Evolutionary conservation across 169 alveolate species (phyloP).

Genomic region (Cryptosporidium felis): DNA sequence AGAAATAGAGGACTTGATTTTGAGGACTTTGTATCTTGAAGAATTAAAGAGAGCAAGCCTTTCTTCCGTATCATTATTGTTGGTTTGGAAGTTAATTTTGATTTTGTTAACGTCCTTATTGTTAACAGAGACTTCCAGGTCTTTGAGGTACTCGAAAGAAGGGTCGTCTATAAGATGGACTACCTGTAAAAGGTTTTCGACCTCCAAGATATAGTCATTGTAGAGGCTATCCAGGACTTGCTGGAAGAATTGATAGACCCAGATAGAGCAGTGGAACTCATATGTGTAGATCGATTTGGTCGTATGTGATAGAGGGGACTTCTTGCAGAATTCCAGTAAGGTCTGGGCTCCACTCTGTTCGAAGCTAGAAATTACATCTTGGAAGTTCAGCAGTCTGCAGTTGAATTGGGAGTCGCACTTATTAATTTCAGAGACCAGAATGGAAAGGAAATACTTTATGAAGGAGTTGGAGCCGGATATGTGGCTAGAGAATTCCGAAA

Average conservation of each 20-base stretch:
- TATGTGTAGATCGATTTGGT: slow-evolving; percentile 27
- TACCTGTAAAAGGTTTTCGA: not conserved
- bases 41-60: not conserved
- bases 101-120: not conserved
- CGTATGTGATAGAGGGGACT: not conserved
- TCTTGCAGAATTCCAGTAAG: slow-evolving; percentile 33
- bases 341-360: slow-evolving; percentile 29
- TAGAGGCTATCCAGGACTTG: slow-evolving; percentile 2
- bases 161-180: slow-evolving; percentile 10
- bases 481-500: not conserved
- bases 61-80: not conserved
- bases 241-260: slow-evolving; percentile 44
- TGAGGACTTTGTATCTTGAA: not conserved
- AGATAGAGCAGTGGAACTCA: slow-evolving; percentile 25
- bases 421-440: slow-evolving; percentile 26
- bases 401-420: not conserved
- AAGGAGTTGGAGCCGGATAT: slow-evolving; percentile 23
- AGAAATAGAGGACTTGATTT: not conserved
- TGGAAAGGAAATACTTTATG: slow-evolving; percentile 11
- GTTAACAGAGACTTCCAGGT: slow-evolving; percentile 9
- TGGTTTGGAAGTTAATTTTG: not conserved
- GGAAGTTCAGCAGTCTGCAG: not conserved
- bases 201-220: slow-evolving; percentile 1
- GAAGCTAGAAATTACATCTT: not conserved
- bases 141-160: slow-evolving; percentile 3